Evolutionary conservation across 2,329 filamentous ascomycete species (phyloP), one percentile per base, ranked within the genome.

Genomic region (Hymenoscyphus scutula): DNA sequence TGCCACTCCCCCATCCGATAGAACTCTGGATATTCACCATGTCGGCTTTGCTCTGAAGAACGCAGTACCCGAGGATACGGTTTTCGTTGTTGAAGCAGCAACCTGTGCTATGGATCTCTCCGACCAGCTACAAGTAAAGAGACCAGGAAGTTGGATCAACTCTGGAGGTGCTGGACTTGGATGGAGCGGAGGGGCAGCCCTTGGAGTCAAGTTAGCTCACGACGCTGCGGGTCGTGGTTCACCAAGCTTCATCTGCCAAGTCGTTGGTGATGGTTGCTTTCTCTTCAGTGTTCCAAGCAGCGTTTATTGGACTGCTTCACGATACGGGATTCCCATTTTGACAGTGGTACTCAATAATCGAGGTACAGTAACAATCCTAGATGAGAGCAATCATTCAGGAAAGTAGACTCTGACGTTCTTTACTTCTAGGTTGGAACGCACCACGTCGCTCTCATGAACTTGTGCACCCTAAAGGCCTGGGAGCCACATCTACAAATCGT

Each of bases 221-320:
- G n/a, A n/a, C n/a, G n/a, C n/a, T n/a, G n/a, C n/a, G n/a, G n/a
- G n/a, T n/a, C n/a, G n/a, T n/a, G n/a, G n/a, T n/a, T n/a, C n/a
- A n/a, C n/a, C n/a, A n/a, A n/a, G n/a, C n/a, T n/a, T n/a, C n/a
- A n/a, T n/a, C n/a, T n/a, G n/a, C n/a, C n/a, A n/a, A n/a, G n/a
- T n/a, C n/a, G n/a, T n/a, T n/a, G n/a, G n/a, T n/a, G 86, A 89
- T 66, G 86, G 86, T 2, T 86, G 84, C 0, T 89, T 80, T 72
- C 78, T 89, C 8, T 89, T 89, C 75, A 81, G 77, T 3, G 81
- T 88, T 0, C 85, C 85, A 0, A 82, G 83, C 0, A 82, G 79
- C 1, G 86, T 89, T 0, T 89, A 88, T 72, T 89, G 86, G 86
- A 87, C 89, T 59, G 77, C 83, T 0, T 78, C 84, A 61, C 79